Conservation (phyloP, 495 filamentous ascomycete genomes). For the Neurospora discreta region DNA sequence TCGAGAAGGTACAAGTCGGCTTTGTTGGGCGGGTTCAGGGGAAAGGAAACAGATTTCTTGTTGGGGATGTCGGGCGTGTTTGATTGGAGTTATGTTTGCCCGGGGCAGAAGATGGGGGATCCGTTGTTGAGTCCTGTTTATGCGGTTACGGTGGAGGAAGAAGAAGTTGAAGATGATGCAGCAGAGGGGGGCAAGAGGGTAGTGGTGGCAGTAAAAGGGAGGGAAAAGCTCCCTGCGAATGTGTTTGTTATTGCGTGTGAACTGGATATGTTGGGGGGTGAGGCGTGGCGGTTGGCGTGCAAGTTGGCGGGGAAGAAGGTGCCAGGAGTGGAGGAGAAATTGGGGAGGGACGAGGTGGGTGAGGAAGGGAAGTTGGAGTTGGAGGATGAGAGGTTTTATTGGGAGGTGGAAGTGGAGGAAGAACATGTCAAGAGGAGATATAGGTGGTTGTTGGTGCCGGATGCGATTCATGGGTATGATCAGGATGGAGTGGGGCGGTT, state of each 20-base stretch:
- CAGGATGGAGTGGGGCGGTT: constrained; percentile 6
- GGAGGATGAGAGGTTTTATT: constrained; percentile 22
- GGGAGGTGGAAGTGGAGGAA: constrained; percentile 15
- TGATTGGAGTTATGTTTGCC: constrained; percentile 23
- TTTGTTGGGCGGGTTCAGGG: constrained; percentile 21
- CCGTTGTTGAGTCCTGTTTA: constrained; percentile 23
- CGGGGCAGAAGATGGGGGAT: constrained; percentile 11
- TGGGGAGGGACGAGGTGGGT: constrained; percentile 6
- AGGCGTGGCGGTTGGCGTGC: constrained; percentile 26
- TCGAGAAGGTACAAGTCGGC: constrained; percentile 23
- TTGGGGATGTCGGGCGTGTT: constrained; percentile 11
- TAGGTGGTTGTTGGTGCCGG: constrained; percentile 29
- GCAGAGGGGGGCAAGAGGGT: not conserved
- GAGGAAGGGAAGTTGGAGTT: constrained; percentile 10
- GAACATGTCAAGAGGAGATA: constrained; percentile 9
- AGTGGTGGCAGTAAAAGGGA: not conserved
- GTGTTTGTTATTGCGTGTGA: constrained; percentile 43
- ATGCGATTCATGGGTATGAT: constrained; percentile 31
- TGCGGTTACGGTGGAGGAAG: not conserved
- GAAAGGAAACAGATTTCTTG: constrained; percentile 13
- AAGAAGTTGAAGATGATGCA: not conserved
- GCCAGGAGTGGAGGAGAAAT: constrained; percentile 3
- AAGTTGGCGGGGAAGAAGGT: constrained; percentile 17
- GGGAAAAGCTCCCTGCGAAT: constrained; percentile 18
- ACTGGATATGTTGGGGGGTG: constrained; percentile 32